A percentile compares a stretch with the other conserved stretches of the same genome.
These are phyloP conservation scores for Puccinia coronata DNA, from an alignment of 1,284 basidiomycete species.

Conservation along the genomic window DNA sequence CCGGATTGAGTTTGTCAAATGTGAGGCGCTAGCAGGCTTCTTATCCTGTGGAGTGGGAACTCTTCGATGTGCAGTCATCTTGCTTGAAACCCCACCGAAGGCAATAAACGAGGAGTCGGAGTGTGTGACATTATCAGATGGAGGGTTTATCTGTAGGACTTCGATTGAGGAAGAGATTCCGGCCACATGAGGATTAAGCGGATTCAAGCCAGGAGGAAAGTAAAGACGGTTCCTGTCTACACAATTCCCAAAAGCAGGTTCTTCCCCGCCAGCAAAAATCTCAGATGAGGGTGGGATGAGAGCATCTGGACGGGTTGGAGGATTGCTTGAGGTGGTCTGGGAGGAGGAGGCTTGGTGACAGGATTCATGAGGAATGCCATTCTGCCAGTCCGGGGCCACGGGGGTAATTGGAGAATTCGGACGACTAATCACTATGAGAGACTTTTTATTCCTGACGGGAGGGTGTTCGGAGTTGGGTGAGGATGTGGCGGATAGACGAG, in stretches of 20 bases:
- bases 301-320: not conserved
- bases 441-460: not conserved
- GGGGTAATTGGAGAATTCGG: not conserved
- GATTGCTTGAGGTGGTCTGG: not conserved
- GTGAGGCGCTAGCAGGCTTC: not conserved
- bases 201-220: not conserved
- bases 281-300: not conserved
- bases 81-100: not conserved
- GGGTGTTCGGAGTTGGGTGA: not conserved
- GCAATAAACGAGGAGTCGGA: not conserved
- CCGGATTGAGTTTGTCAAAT: not conserved
- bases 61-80: conserved; percentile 3
- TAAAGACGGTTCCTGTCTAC: not conserved
- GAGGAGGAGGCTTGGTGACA: not conserved
- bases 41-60: not conserved
- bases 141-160: not conserved
- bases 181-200: not conserved
- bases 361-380: not conserved
- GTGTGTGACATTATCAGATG: not conserved
- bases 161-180: conserved; percentile 9
- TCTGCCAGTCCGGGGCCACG: not conserved
- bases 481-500: not conserved
- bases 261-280: too few relatives aligned
- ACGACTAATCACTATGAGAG: not conserved
- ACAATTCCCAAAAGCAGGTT: not conserved